Evolutionary conservation across 306 rosid species (phyloP), one percentile per base, ranked within the genome.

Genomic region (Vicia villosa): DNA sequence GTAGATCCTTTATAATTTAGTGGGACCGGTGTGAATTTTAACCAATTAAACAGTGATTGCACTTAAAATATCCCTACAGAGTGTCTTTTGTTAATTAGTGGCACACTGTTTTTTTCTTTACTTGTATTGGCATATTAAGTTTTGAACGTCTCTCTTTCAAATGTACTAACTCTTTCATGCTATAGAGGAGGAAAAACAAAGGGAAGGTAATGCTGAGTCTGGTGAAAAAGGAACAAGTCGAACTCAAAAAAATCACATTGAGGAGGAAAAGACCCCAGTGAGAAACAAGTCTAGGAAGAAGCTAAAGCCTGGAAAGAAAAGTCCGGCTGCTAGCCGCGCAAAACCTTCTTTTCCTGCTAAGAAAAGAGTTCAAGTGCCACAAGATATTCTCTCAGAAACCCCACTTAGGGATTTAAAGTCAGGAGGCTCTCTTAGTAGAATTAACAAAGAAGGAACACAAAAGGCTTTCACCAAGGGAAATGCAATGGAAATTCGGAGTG

Each of bases 311-410:
- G 63, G 68, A 47, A 46, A 7, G 13, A 55, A 81, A 52, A 73
- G 21, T 21, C 54, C 78, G 34, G 74, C 13, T 45, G 77, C 91
- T 72, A 49, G 58, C 73, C 40, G 79, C 1, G 76, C 71, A 50
- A 84, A 82, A 55, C 96, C 92, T 77, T 88, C 96, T 75, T 91
- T 90, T 79, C 99, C 95, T 24, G 79, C 82, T 28, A 94, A 94
- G 92, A 94, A 88, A 84, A 85, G 99, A 82, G 88, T 94, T 63
- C 97, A 91, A 83, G 99, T 90, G 72, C 96, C 95, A 4, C 92
- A 84, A 51, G 63, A 78, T 74, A 70, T 84, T 69, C 83, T 83
- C 52, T 80, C 88, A 54, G 89, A 83, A 77, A 79, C 93, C 66
- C 91, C 96, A 10, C 37, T 79, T 37, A 56, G 68, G 72, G 51